A percentile compares a stretch with the other conserved stretches of the same genome.
phyloP scores from a whole-genome alignment of 2,329 filamentous ascomycete genomes.

The Exophiala sp. region DNA sequence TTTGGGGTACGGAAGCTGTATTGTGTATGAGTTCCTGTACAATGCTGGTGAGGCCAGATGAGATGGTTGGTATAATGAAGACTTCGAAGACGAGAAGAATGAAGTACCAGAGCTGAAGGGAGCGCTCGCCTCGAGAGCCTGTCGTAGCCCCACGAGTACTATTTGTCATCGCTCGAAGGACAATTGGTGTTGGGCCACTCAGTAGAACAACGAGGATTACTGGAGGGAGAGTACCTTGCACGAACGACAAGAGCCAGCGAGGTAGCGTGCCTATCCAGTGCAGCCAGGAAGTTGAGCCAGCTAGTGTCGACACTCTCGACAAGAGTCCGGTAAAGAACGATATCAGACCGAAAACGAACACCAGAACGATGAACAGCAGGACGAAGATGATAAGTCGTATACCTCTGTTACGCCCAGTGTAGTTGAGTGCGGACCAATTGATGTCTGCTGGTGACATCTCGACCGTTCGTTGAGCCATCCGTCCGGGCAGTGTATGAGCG shows the following conservation, averaged over 20 bases:
- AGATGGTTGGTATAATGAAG: conserved; percentile 29
- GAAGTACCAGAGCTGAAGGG: conserved; percentile 30
- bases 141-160: conserved; percentile 15
- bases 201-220: conserved; percentile 27
- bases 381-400: conserved; percentile 25
- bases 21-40: conserved; percentile 26
- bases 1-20: conserved; percentile 22
- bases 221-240: conserved; percentile 30
- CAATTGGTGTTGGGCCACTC: conserved; percentile 23
- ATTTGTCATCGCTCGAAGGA: conserved; percentile 21
- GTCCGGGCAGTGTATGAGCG: conserved; percentile 23
- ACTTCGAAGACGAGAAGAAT: conserved; percentile 28
- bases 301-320: conserved; percentile 25
- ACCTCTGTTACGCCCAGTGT: conserved; percentile 9
- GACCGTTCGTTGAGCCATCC: conserved; percentile 27
- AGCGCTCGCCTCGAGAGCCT: conserved; percentile 26
- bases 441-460: conserved; percentile 30
- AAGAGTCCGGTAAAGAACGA: conserved; percentile 27
- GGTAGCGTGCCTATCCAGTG: conserved; percentile 20
- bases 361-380: conserved; percentile 23
- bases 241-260: conserved; percentile 16
- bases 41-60: conserved; percentile 30
- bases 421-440: conserved; percentile 23
- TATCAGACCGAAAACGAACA: conserved; percentile 29
- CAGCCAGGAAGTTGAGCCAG: conserved; percentile 22